These are phyloP conservation scores for Coleophoma cylindrospora DNA, from an alignment of 2,329 filamentous ascomycete genomes.

Conservation along the genomic window DNA sequence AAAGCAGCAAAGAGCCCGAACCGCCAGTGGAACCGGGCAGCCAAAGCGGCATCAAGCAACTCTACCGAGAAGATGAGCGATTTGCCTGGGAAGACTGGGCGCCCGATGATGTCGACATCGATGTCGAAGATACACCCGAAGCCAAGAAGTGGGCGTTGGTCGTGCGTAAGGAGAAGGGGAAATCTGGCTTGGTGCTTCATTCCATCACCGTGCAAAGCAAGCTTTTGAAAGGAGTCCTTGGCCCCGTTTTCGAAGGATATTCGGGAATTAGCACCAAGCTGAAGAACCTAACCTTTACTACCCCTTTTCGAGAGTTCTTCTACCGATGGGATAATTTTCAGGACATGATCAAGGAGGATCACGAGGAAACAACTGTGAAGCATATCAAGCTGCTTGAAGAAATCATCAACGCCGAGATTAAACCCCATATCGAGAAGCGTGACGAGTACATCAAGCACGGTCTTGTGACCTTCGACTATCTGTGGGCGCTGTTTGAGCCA, in stretches of 20 bases:
- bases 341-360: background rate
- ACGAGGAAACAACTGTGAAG: background rate
- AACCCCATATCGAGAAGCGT: background rate
- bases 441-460: background rate
- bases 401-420: background rate
- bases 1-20: background rate
- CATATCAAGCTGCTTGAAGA: background rate
- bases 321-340: background rate
- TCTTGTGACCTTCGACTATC: background rate
- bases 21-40: background rate
- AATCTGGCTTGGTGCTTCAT: background rate
- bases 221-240: background rate
- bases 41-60: background rate
- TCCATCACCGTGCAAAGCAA: background rate
- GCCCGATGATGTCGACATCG: background rate
- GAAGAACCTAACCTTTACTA: background rate
- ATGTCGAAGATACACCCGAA: background rate
- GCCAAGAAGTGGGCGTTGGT: background rate
- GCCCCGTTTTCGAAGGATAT: background rate
- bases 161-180: background rate
- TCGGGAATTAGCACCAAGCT: background rate
- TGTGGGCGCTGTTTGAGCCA: background rate
- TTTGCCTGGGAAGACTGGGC: background rate
- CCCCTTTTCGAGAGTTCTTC: background rate
- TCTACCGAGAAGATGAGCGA: background rate